A percentile compares a stretch with the other conserved stretches of the same genome.
Evolutionary conservation across 192 early-diverging fungal genomes (phyloP).

Genomic region (Umbelopsis sp.): DNA sequence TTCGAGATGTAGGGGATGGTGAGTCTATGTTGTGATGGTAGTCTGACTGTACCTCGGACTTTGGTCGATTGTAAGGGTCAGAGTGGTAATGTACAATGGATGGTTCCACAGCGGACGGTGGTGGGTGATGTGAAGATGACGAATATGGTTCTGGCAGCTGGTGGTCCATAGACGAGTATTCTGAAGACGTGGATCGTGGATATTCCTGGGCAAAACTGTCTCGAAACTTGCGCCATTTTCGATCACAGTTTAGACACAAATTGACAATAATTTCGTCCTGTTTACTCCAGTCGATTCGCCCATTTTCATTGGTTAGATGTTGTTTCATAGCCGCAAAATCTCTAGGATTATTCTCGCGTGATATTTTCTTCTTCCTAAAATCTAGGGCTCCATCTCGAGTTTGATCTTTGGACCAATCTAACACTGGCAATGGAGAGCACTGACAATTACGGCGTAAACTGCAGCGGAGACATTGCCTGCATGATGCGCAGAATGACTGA

Average conservation of each 20-base stretch:
- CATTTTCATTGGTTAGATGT: conserved; percentile 18
- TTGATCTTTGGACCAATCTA: conserved; percentile 28
- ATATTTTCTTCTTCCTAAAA: conserved; percentile 29
- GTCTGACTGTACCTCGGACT: no score
- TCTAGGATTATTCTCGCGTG: conserved; percentile 12
- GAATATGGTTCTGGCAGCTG: no score
- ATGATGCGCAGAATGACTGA: conserved; percentile 25
- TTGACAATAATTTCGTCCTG: conserved; percentile 26
- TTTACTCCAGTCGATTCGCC: conserved; percentile 16
- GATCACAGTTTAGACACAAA: conserved; percentile 29
- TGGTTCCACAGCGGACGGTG: no score
- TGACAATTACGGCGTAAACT: conserved; percentile 23
- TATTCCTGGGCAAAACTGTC: conserved; percentile 9
- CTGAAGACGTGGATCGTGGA: not conserved
- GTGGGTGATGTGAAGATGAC: no score
- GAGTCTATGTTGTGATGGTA: no score
- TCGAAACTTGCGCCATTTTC: conserved; percentile 30
- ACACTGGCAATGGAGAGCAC: conserved; percentile 11
- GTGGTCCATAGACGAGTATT: no score
- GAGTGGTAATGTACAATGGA: no score
- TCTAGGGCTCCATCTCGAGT: conserved; percentile 28
- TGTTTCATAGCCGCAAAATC: conserved; percentile 20
- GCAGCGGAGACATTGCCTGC: conserved; percentile 27
- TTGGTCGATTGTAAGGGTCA: no score
- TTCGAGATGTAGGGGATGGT: not conserved